Percentiles rank a stretch among this genome's conserved stretches.
Conservation (phyloP, 164 flowering plant genomes). For the Piper betle region DNA sequence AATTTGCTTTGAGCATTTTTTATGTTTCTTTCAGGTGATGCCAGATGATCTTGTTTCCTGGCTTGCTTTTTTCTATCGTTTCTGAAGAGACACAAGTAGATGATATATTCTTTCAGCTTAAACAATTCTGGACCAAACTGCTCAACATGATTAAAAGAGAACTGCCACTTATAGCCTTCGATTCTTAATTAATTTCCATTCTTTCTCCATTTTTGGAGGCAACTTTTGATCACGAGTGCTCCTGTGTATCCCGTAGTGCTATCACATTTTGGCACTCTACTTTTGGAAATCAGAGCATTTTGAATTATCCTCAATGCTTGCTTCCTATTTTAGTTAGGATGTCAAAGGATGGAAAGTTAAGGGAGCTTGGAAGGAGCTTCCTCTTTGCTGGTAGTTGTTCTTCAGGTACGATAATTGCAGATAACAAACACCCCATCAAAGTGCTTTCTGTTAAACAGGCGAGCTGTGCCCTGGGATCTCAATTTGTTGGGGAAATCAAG, state of each 20-base stretch:
- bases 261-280: conserved; percentile 63
- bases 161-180: conserved; percentile 37
- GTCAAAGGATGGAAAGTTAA: conserved; percentile 38
- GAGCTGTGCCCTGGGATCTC: neutral
- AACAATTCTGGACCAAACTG: conserved; percentile 39
- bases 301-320: conserved; percentile 40
- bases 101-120: conserved; percentile 20
- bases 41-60: conserved; percentile 34
- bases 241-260: conserved; percentile 42
- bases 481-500: neutral
- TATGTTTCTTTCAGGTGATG: conserved; percentile 26
- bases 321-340: conserved; percentile 50
- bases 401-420: neutral
- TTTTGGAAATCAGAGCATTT: conserved; percentile 31
- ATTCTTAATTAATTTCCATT: conserved; percentile 39
- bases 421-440: neutral
- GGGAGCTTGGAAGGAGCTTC: conserved; percentile 19
- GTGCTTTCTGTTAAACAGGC: neutral
- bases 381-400: conserved; percentile 9
- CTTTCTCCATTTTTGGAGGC: conserved; percentile 44
- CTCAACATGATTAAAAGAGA: conserved; percentile 32
- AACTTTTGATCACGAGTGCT: conserved; percentile 49
- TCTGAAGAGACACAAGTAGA: conserved; percentile 15
- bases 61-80: conserved; percentile 22
- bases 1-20: neutral